phyloP scores from a whole-genome alignment of 345 rosid species.

The Populus tremula region DNA sequence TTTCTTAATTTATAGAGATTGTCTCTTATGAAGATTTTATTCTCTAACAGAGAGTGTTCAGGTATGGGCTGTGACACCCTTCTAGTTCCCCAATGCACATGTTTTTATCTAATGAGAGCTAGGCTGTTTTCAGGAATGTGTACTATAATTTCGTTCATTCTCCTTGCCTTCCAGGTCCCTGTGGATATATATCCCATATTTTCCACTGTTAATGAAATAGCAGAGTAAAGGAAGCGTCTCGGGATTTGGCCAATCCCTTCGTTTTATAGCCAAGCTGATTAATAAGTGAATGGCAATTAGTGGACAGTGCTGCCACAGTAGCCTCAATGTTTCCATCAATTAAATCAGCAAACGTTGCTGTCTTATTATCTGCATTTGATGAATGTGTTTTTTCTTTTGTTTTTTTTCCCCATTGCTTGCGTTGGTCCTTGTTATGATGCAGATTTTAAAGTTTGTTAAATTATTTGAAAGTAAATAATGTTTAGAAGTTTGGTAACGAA shows the following conservation, averaged over 20 bases:
- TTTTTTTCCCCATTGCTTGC: background rate
- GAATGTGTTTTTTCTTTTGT: background rate
- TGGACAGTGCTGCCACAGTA: too few relatives aligned
- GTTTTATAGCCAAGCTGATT: background rate
- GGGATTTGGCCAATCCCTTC: background rate
- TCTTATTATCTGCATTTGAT: background rate
- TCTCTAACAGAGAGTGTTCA: conserved; percentile 54
- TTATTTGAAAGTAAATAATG: too few relatives aligned
- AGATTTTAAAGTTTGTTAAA: background rate
- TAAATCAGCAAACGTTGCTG: background rate
- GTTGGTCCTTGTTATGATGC: background rate
- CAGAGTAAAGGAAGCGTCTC: conserved; percentile 18
- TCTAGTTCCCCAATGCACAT: background rate
- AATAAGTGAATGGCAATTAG: background rate
- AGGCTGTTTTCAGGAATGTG: background rate
- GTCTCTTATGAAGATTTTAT: too few relatives aligned
- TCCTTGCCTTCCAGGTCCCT: conserved; percentile 51
- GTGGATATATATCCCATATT: conserved; percentile 76
- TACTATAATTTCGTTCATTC: background rate
- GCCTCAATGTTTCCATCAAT: background rate
- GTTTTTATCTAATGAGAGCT: background rate
- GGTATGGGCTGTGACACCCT: conserved; percentile 34
- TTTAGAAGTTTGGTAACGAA: too few relatives aligned
- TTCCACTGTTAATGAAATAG: conserved; percentile 41
- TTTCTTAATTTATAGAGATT: too few relatives aligned